Percentiles rank a stretch among this genome's conserved stretches.
phyloP scores from a whole-genome alignment of 106 monocot genomes.

The Platanthera zijinensis region DNA sequence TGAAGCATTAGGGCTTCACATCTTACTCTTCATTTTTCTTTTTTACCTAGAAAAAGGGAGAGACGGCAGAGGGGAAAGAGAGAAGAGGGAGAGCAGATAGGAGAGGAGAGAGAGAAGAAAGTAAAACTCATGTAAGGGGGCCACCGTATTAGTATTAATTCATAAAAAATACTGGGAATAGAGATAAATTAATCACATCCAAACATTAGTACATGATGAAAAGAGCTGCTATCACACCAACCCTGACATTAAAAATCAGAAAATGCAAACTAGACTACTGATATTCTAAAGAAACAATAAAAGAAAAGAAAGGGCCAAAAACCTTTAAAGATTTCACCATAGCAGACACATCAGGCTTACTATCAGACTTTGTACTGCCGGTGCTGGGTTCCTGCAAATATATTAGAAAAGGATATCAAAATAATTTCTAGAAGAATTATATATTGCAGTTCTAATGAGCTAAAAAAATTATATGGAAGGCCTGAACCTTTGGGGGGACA shows the following conservation, averaged over 20 bases:
- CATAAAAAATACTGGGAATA: background rate
- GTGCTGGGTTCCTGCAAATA: conserved; percentile 28
- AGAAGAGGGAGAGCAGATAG: too few species aligned
- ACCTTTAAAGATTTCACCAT: conserved; percentile 75
- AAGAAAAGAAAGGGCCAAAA: background rate
- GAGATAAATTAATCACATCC: background rate
- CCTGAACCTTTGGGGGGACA: conserved; percentile 74
- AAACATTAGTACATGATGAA: background rate
- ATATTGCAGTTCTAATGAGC: background rate
- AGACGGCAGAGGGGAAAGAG: too few species aligned
- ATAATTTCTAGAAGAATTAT: background rate
- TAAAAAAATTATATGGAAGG: background rate
- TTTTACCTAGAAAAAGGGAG: too few species aligned
- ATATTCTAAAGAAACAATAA: background rate
- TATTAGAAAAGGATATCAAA: background rate
- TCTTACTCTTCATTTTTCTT: too few species aligned
- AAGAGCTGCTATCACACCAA: background rate
- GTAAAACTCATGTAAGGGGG: too few species aligned
- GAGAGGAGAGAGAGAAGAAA: too few species aligned
- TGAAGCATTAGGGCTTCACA: too few species aligned
- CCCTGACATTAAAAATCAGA: background rate
- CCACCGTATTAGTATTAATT: background rate
- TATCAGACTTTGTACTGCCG: conserved; percentile 25
- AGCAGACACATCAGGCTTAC: conserved; percentile 32
- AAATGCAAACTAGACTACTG: background rate